phyloP scores from a whole-genome alignment of 108 stramenopile species.

The Asterionellopsis glacialis region DNA sequence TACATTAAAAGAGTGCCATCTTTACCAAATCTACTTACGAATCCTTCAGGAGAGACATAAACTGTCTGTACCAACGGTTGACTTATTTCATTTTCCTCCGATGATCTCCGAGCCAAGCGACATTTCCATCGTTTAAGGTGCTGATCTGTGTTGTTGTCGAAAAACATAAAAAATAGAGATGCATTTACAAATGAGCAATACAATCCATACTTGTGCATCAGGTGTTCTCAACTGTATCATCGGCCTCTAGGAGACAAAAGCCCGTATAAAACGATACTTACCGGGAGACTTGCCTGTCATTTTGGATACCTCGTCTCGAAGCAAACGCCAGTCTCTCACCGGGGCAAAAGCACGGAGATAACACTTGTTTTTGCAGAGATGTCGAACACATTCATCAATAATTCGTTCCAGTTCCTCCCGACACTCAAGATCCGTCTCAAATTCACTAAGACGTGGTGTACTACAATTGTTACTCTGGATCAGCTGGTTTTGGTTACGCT shows the following conservation, averaged over 20 bases:
- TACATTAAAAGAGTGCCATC: not conserved
- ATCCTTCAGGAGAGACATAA: constrained; percentile 7
- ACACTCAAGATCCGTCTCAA: too few relatives aligned
- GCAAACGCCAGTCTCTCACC: constrained; percentile 26
- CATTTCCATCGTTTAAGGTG: not conserved
- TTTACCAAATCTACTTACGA: not conserved
- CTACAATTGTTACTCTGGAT: too few relatives aligned
- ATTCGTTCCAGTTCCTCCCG: too few relatives aligned
- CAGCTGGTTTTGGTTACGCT: too few relatives aligned
- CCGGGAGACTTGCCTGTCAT: constrained; percentile 5
- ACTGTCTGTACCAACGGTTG: constrained; percentile 1
- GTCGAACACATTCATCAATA: constrained; percentile 14
- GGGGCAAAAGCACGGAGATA: constrained; percentile 39
- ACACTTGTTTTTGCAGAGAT: constrained; percentile 30
- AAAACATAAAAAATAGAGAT: not conserved
- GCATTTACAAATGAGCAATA: too few relatives aligned
- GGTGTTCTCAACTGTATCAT: too few relatives aligned
- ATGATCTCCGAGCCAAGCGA: too few relatives aligned
- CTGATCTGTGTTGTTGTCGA: not conserved
- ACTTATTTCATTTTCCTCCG: not conserved
- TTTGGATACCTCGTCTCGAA: constrained; percentile 23
- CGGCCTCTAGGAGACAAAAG: not conserved
- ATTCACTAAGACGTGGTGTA: too few relatives aligned
- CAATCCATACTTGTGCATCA: too few relatives aligned
- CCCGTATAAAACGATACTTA: not conserved